A percentile compares a stretch with the other conserved stretches of the same genome.
phyloP scores from a whole-genome alignment of 2,329 filamentous ascomycete genomes.

The Incumbomyces lentus region DNA sequence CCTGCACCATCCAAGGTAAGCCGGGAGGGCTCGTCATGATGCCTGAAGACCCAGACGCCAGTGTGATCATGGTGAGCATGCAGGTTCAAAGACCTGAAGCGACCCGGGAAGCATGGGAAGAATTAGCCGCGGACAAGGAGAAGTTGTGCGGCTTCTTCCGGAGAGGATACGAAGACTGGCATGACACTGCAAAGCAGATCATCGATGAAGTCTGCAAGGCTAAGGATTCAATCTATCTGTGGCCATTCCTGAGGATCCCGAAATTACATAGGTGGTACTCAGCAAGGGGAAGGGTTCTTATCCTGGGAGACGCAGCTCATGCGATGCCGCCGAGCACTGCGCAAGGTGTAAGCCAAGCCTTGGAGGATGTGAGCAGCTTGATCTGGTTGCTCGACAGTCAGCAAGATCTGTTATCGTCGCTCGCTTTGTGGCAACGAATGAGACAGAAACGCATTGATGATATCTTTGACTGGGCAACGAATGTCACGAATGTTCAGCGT shows the following conservation, averaged over 20 bases:
- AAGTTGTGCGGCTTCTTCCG: conserved; percentile 13
- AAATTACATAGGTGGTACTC: conserved; percentile 42
- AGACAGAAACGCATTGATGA: conserved; percentile 40
- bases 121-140: conserved; percentile 24
- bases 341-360: conserved; percentile 46
- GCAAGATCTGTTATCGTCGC: conserved; percentile 30
- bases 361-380: conserved; percentile 45
- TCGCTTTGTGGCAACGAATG: conserved; percentile 38
- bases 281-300: conserved; percentile 38
- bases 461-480: conserved; percentile 38
- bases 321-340: conserved; percentile 45
- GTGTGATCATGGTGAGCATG: conserved; percentile 28
- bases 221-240: conserved; percentile 26
- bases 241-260: conserved; percentile 42
- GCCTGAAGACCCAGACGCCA: conserved; percentile 26
- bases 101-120: conserved; percentile 26
- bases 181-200: conserved; percentile 29
- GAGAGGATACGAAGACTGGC: conserved; percentile 15
- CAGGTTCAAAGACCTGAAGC: conserved; percentile 27
- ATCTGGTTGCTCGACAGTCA: conserved; percentile 29
- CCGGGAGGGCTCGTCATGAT: conserved; percentile 30
- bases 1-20: conserved; percentile 27
- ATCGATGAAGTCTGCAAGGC: conserved; percentile 19
- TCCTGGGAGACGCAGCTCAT: conserved; percentile 50
- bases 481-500: conserved; percentile 38